Evolutionary conservation across 805 yeast species (phyloP), one percentile per base, ranked within the genome.

Genomic region (Metschnikowia lunata): DNA sequence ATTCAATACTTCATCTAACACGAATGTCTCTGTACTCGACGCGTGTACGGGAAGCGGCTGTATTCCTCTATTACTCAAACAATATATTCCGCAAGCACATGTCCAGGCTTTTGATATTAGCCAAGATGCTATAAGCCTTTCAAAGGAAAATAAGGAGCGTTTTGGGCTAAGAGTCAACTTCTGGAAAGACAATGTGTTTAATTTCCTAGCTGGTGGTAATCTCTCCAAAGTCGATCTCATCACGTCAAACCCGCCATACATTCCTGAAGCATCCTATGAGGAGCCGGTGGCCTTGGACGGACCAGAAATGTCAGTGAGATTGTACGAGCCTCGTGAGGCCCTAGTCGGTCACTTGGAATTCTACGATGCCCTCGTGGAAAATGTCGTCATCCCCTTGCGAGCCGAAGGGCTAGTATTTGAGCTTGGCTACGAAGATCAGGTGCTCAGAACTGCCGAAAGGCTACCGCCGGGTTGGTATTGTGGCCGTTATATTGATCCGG

Each of bases 181-280:
- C 31, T 37, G 44, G 36, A 40, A 37, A 13, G 50, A 28, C 3
- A 36, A 51, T 30, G 40, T 54, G n/a, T 37, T 47, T 30, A 39
- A 8, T 8, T 36, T 37, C 34, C 30, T 34, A 15, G 39, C 36
- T 8, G 42, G 28, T 1, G 37, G 30, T 14, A 34, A 43, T 26
- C 39, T 43, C 8, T 14, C 14, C 31, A 26, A n/a, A 14, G 58
- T 69, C 13, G 85, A 83, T 46, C 42, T 91, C 3, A 58, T 93
- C 0, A 75, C 83, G 0, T 79, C 96, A n/a, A 91, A 91, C 54
- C 99, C 99, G 0, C 99, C 99, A 0, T 91, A 91, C 58, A 82
- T 90, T 6, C 79, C 87, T 0, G 7, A 28, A 2, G 37, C 49
- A 0, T 80, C 82, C 38, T 75, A 75, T 55, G 48, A 48, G 8